Base-by-base conservation (phyloP, 495 filamentous ascomycete species). In the Cercophora samala region DNA sequence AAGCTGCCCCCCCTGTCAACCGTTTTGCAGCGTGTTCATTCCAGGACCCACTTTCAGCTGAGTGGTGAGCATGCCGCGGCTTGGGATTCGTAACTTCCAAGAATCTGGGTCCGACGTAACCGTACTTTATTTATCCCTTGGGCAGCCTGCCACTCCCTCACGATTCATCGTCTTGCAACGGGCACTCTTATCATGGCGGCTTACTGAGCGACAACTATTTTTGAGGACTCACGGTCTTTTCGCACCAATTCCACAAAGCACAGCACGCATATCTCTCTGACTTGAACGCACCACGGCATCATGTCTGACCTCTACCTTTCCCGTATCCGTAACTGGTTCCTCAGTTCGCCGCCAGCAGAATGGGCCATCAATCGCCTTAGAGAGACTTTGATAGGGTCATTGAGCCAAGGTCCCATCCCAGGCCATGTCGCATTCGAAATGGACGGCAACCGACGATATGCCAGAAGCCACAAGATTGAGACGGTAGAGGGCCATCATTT, bases 351-450 rank as follows among this genome's bases (percentile, higher is more conserved):
- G 2, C 95, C 94, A 4, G 87, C 90, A 64, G 93, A 97, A 84
- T 97, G 91, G 86, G 85, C 83, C 15, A 83, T 93, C 46, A 85
- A 82, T 32, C 84, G 85, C 66, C 78, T 93, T 13, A 88, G 92
- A 69, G 89, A 93, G 69, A 80, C 96, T 63, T 84, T 98, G 63
- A 91, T 98, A 73, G 92, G 91, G 62, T 90, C 93, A 21, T 80
- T 98, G 37, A 88, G 87, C 65, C 93, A 97, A 77, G 95, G 96
- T 4, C 91, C 93, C 8, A 88, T 99, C 60, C 95, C 95, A 17
- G 87, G 89, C 69, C 95, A 99, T 87, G 87, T 99, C 62, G 95
- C 95, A 6, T 98, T 99, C 73, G 93, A 97, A 64, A 98, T 98
- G 96, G 95, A 99, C 77, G 95, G 95, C 51, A 99, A 99, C 76